Conservation (phyloP, 2,329 filamentous ascomycete genomes). For the Talaromyces sp. region DNA sequence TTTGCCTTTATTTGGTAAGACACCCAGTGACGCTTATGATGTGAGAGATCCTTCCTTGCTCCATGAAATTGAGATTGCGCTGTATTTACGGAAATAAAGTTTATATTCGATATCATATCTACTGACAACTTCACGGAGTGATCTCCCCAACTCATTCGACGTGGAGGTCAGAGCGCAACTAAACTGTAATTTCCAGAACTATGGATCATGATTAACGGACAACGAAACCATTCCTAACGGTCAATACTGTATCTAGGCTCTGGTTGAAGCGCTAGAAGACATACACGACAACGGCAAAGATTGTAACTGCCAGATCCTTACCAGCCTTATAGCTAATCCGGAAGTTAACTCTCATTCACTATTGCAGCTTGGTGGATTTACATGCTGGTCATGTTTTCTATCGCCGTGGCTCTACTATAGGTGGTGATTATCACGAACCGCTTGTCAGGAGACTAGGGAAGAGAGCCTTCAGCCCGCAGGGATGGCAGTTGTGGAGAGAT, state of each 20-base stretch:
- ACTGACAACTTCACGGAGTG: not conserved
- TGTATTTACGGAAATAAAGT: not conserved
- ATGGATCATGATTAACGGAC: not conserved
- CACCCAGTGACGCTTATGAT: not conserved
- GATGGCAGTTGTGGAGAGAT: not conserved
- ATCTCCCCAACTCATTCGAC: not conserved
- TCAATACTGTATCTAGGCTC: not conserved
- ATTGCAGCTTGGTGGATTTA: not conserved
- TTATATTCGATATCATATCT: too few species aligned
- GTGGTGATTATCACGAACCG: slow-evolving; percentile 4
- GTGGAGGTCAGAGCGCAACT: not conserved
- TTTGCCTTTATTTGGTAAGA: not conserved
- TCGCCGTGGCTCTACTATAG: not conserved
- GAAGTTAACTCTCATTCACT: slow-evolving; percentile 1
- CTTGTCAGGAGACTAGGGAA: slow-evolving; percentile 8
- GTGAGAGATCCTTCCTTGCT: not conserved
- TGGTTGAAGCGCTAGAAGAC: slow-evolving; percentile 5
- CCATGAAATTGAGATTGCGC: too few species aligned
- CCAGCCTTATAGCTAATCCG: slow-evolving; percentile 3
- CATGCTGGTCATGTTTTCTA: slow-evolving; percentile 3
- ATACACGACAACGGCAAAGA: slow-evolving; percentile 8
- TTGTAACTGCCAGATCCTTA: slow-evolving; percentile 4
- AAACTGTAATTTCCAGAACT: not conserved
- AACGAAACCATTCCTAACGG: not conserved
- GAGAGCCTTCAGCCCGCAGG: slow-evolving; percentile 1